A percentile compares a stretch with the other conserved stretches of the same genome.
These are phyloP conservation scores for Mrakiaceae sp. DNA, from an alignment of 1,284 basidiomycete genomes.

Conservation along the genomic window DNA sequence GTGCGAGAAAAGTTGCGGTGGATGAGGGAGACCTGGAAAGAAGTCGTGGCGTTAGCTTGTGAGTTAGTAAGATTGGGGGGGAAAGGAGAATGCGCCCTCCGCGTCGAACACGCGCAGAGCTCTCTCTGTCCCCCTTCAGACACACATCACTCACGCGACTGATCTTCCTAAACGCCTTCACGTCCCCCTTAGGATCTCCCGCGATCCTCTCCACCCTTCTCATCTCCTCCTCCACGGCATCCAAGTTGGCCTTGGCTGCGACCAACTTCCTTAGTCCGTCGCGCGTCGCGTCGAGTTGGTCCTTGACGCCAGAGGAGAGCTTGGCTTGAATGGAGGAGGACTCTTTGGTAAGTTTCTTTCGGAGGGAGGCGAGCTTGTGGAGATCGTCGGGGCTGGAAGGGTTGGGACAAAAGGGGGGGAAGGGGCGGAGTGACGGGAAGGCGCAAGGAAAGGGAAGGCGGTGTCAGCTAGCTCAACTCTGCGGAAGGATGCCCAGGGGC, in stretches of 20 bases:
- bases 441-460: background rate
- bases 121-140: background rate
- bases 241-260: slow-evolving; percentile 68
- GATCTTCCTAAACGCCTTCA: slow-evolving; percentile 78
- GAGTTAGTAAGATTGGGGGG: background rate
- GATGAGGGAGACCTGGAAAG: slow-evolving; percentile 74
- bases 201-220: slow-evolving; percentile 64
- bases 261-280: slow-evolving; percentile 80
- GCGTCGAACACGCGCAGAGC: background rate
- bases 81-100: background rate
- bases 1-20: slow-evolving; percentile 93
- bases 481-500: too few species aligned
- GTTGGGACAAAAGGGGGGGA: slow-evolving; percentile 6
- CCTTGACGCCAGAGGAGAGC: slow-evolving; percentile 83
- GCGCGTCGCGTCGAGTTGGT: slow-evolving; percentile 82
- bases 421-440: background rate
- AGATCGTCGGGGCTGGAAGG: slow-evolving; percentile 90
- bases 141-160: slow-evolving; percentile 52
- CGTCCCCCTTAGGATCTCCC: slow-evolving; percentile 56
- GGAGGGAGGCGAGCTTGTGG: slow-evolving; percentile 72
- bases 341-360: slow-evolving; percentile 93
- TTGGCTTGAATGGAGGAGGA: slow-evolving; percentile 90
- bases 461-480: background rate
- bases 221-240: slow-evolving; percentile 87
- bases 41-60: background rate